Evolutionary conservation across 106 monocot species (phyloP).

Genomic region (Ottelia alismoides): DNA sequence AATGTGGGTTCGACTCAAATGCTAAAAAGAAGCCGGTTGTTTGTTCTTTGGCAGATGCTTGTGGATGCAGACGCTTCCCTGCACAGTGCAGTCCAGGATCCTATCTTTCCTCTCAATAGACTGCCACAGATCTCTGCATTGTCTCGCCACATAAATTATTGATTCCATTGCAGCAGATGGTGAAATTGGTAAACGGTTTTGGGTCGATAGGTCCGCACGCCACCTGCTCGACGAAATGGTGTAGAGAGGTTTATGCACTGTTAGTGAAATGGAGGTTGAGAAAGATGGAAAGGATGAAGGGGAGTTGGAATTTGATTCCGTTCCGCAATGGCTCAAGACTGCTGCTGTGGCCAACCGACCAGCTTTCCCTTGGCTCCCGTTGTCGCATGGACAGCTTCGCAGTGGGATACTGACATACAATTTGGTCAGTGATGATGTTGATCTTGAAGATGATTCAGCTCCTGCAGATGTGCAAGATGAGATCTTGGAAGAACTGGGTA

Average conservation of each 20-base stretch:
- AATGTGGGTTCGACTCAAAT: too few species aligned
- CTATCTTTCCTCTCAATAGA: constrained; percentile 66
- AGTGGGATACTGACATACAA: too few species aligned
- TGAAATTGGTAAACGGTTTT: constrained; percentile 9
- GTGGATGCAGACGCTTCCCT: constrained; percentile 60
- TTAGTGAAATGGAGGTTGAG: not conserved
- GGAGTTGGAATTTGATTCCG: constrained; percentile 26
- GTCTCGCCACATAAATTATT: not conserved
- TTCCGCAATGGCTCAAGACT: constrained; percentile 57
- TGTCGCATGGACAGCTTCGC: constrained; percentile 6
- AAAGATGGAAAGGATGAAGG: constrained; percentile 5
- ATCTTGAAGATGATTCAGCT: too few species aligned
- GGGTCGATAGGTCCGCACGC: constrained; percentile 49
- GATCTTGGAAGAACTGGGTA: too few species aligned
- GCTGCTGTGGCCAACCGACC: constrained; percentile 10
- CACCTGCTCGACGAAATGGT: constrained; percentile 57
- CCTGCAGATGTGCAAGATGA: too few species aligned
- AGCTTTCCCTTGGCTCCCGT: constrained; percentile 62
- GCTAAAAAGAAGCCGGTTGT: not conserved
- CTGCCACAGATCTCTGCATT: constrained; percentile 28
- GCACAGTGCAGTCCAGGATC: constrained; percentile 49
- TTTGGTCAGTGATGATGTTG: too few species aligned
- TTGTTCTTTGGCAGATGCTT: constrained; percentile 16
- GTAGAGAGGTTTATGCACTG: not conserved
- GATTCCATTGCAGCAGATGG: not conserved